Conservation (phyloP, 1,284 basidiomycete genomes). For the Ganoderma meredithae region DNA sequence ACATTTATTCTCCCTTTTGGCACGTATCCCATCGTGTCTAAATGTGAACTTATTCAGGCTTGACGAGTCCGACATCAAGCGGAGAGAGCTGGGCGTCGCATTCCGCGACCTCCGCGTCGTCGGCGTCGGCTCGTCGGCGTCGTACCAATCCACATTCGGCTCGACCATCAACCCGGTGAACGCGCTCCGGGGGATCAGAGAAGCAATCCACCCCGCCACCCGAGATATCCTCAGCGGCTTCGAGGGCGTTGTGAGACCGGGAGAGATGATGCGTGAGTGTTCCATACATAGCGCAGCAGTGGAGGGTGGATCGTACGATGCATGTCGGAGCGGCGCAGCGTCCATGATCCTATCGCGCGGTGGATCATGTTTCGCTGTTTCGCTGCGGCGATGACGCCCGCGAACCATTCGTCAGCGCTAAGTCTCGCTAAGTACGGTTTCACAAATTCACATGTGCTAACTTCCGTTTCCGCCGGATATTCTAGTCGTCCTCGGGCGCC, state of each 20-base stretch:
- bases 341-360: not conserved
- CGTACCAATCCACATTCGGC: conserved; percentile 50
- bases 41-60: conserved; percentile 40
- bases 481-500: conserved; percentile 67
- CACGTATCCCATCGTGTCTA: not conserved
- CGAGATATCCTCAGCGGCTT: conserved; percentile 57
- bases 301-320: not conserved
- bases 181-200: conserved; percentile 38
- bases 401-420: not conserved
- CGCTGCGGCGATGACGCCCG: not conserved
- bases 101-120: conserved; percentile 58
- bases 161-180: conserved; percentile 49
- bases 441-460: not conserved
- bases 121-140: conserved; percentile 52
- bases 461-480: conserved; percentile 1
- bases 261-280: conserved; percentile 63
- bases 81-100: conserved; percentile 56
- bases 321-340: not conserved
- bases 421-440: no score
- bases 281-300: conserved; percentile 28
- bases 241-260: conserved; percentile 59
- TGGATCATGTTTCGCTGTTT: no score
- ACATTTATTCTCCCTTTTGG: not conserved
- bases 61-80: conserved; percentile 51
- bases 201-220: conserved; percentile 46